Percentiles rank a stretch among this genome's conserved stretches.
Conservation (phyloP, 495 filamentous ascomycete genomes). For the Xylaria telfairii region DNA sequence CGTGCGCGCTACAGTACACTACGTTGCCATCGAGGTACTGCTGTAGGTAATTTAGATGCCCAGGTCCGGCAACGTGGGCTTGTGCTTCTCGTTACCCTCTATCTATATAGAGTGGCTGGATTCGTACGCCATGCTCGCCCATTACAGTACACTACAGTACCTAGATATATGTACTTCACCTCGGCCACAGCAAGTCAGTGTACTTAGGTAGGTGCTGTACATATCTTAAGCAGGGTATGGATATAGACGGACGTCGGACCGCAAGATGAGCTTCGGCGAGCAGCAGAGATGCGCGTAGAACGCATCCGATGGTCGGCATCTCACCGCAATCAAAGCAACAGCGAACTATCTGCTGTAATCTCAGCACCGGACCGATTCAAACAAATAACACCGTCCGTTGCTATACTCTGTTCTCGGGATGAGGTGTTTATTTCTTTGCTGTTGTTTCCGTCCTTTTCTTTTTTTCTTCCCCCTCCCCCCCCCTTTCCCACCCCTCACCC, state of each 20-base stretch:
- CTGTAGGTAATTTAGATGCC: neutral
- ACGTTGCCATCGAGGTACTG: neutral
- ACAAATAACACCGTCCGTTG: neutral
- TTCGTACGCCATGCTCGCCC: no score
- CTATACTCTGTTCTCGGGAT: neutral
- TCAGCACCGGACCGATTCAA: slow-evolving; percentile 16
- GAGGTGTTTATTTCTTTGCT: neutral
- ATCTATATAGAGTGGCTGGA: no score
- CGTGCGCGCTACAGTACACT: neutral
- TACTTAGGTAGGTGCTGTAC: no score
- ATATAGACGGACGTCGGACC: neutral
- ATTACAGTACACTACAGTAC: neutral
- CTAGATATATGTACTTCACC: no score
- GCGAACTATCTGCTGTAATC: neutral
- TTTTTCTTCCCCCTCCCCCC: neutral
- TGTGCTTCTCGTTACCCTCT: neutral
- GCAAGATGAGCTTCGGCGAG: neutral
- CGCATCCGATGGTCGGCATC: neutral
- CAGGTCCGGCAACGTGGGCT: neutral
- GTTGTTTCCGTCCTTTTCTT: neutral
- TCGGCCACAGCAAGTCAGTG: no score
- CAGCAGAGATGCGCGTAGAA: neutral
- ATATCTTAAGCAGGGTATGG: no score
- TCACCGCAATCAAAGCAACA: no score
- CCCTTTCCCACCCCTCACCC: neutral